Evolutionary conservation across 176 grass and related monocot species (phyloP).

Genomic region (Oryza nivara): DNA sequence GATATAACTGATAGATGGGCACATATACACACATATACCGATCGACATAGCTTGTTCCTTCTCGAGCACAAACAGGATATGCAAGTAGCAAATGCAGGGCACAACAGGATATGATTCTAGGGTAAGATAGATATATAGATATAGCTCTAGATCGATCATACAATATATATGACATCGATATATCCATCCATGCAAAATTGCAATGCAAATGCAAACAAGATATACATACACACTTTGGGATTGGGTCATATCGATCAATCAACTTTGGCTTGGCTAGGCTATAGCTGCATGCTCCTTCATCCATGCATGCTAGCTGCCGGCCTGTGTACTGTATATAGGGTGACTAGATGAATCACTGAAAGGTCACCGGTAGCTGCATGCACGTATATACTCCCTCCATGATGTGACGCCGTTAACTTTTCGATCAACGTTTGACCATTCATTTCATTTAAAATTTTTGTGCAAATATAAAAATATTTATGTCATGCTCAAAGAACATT

Average conservation of each 20-base stretch:
- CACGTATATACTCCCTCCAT: background rate
- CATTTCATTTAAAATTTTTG: no score
- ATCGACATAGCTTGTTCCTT: background rate
- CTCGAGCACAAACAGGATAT: background rate
- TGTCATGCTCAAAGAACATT: no score
- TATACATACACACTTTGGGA: background rate
- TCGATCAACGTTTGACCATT: no score
- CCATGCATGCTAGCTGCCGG: background rate
- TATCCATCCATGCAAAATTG: background rate
- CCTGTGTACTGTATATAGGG: background rate
- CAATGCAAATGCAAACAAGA: background rate
- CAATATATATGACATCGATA: background rate
- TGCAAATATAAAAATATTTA: no score
- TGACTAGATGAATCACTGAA: slow-evolving; percentile 54
- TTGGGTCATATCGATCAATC: background rate
- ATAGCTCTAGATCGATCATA: background rate
- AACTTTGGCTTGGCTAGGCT: background rate
- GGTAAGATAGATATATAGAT: background rate
- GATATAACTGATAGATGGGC: background rate
- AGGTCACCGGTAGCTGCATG: background rate
- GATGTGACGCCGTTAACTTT: no score
- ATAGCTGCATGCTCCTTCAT: background rate
- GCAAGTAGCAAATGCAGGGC: background rate
- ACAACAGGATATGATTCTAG: background rate
- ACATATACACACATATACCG: background rate